Evolutionary conservation across 768 basidiomycete genomes (phyloP).

Genomic region (Termitomyces eurrhizus): DNA sequence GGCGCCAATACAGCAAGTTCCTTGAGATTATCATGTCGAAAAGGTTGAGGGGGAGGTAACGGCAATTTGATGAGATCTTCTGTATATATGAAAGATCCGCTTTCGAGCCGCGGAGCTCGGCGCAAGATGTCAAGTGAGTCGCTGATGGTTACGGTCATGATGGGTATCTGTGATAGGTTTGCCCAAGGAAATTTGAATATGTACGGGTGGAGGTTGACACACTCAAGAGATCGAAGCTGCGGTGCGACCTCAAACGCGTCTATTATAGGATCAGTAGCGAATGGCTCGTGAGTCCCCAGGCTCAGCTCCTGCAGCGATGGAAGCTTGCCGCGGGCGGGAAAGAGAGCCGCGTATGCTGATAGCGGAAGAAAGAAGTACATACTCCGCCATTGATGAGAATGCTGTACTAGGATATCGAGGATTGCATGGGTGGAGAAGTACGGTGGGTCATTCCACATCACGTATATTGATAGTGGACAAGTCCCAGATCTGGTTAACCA

Average conservation of each 20-base stretch:
- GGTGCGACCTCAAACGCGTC: conserved; percentile 18
- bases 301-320: conserved; percentile 18
- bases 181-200: conserved; percentile 19
- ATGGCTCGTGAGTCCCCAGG: conserved; percentile 16
- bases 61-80: conserved; percentile 5
- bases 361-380: conserved; percentile 21
- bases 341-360: conserved; percentile 15
- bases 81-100: conserved; percentile 17
- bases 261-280: conserved; percentile 4
- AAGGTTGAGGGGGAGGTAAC: conserved; percentile 7
- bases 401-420: conserved; percentile 19
- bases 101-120: conserved; percentile 14
- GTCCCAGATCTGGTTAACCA: conserved; percentile 20
- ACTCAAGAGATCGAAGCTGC: conserved; percentile 19
- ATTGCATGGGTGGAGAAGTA: conserved; percentile 18
- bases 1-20: conserved; percentile 35
- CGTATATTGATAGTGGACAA: conserved; percentile 19
- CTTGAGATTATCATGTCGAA: conserved; percentile 29
- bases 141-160: conserved; percentile 8
- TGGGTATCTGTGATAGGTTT: conserved; percentile 18
- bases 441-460: conserved; percentile 20
- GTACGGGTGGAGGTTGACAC: conserved; percentile 20
- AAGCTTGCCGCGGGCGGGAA: conserved; percentile 18
- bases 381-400: conserved; percentile 18
- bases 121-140: conserved; percentile 18